Evolutionary conservation across 768 basidiomycete genomes (phyloP).

Genomic region (Pholiota microspora): DNA sequence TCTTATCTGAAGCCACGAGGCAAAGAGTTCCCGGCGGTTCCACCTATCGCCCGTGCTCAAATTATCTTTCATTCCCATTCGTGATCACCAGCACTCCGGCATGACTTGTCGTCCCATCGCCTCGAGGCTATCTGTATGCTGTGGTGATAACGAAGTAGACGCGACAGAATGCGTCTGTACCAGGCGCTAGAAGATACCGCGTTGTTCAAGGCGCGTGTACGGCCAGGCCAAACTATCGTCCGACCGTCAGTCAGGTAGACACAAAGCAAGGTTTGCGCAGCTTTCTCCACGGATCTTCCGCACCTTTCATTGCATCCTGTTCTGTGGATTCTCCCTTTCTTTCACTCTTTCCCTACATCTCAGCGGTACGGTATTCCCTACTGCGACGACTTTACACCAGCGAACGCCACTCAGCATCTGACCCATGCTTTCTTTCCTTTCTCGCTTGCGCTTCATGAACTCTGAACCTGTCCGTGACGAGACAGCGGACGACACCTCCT

Average conservation of each 20-base stretch:
- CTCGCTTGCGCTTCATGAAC: constrained; percentile 19
- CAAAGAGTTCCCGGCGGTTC: not conserved
- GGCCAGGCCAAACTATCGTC: not conserved
- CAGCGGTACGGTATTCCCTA: not conserved
- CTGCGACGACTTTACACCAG: too few species aligned
- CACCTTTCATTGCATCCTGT: not conserved
- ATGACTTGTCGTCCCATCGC: constrained; percentile 12
- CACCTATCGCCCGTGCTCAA: not conserved
- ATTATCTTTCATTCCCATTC: not conserved
- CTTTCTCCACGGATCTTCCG: constrained; percentile 1
- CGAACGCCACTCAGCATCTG: constrained; percentile 1
- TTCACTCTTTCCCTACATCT: not conserved
- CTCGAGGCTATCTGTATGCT: constrained; percentile 10
- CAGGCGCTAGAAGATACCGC: not conserved
- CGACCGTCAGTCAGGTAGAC: not conserved
- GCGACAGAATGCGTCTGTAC: not conserved
- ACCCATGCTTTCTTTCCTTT: constrained; percentile 27
- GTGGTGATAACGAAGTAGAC: not conserved
- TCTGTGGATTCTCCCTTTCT: not conserved
- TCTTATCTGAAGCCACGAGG: not conserved
- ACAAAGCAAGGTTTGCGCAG: not conserved
- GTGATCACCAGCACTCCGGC: constrained; percentile 8
- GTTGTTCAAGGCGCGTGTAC: not conserved
- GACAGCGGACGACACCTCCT: constrained; percentile 18
- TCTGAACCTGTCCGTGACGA: constrained; percentile 7